Base-by-base conservation (phyloP, 148 eudicot genomes). In the Rheum nobile region DNA sequence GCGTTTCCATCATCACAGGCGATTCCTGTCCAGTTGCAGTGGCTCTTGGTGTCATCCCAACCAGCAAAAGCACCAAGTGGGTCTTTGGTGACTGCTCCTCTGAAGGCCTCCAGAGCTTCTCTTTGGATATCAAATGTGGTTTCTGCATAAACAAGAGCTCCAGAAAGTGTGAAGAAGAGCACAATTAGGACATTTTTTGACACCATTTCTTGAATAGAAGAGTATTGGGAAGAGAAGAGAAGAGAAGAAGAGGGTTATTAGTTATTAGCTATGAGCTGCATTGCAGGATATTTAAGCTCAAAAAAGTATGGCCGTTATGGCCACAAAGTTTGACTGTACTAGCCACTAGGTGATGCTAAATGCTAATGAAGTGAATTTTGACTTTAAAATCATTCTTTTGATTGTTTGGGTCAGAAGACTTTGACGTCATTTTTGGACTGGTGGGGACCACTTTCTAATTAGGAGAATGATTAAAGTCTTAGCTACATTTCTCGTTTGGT, bases 1-100 rank as follows among this genome's bases (percentile, higher is more conserved):
- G 42, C 59, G 31, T 63, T n/a, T 0, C 80, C 68, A 0, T 65
- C 41, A 75, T 89, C 85, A 48, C 98, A 94, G 4, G 85, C 50
- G n/a, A 94, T 80, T 16, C 96, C 98, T 12, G 93, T 78, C 98
- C 98, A 91, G 83, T 87, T 89, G 89, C 98, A 94, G 72, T 89
- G 86, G 63, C 79, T 88, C 34, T 8, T 81, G 61, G 83, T 67
- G 50, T 75, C 79, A 46, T 42, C 84, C 96, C 98, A 94, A 54
- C 83, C 85, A 13, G 71, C 59, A 26, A 91, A 82, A 19, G 83
- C 82, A 31, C 85, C 84, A n/a, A 83, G 68, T 38, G 97, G 96
- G 84, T 91, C 98, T 24, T 73, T 46, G 32, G 85, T 76, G 78
- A 91, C 77, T 67, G 86, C 75, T 29, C 43, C 79, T 75, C 81